phyloP scores from a whole-genome alignment of 805 yeast genomes.

The Crinitomyces ghanaensis region DNA sequence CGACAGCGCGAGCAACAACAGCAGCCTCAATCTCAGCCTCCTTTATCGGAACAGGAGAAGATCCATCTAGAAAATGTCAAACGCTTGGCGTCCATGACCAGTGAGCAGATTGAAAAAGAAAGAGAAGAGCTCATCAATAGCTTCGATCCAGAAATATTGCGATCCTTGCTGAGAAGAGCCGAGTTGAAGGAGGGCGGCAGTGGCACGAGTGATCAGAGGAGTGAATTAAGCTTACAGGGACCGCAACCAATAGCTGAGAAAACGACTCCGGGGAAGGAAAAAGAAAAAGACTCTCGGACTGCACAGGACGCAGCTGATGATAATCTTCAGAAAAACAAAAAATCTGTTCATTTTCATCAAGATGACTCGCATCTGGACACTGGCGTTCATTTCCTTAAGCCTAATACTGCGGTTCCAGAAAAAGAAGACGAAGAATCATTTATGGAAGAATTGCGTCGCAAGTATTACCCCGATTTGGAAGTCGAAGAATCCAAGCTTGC shows the following conservation, averaged over 20 bases:
- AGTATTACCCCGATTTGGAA: slow-evolving; percentile 84
- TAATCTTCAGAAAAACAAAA: slow-evolving; percentile 24
- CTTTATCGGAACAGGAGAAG: slow-evolving; percentile 65
- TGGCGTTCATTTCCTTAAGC: slow-evolving; percentile 38
- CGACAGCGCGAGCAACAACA: no score
- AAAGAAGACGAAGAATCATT: slow-evolving; percentile 73
- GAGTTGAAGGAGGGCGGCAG: slow-evolving; percentile 31
- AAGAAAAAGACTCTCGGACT: slow-evolving; percentile 3
- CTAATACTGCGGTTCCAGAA: slow-evolving; percentile 32
- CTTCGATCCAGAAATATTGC: slow-evolving; percentile 58
- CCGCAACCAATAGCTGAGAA: neutral
- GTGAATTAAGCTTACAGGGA: neutral
- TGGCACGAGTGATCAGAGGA: slow-evolving; percentile 1
- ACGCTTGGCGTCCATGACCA: slow-evolving; percentile 48
- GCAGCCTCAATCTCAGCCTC: no score
- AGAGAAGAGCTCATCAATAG: slow-evolving; percentile 53
- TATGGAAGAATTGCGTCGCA: slow-evolving; percentile 64
- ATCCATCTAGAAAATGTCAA: slow-evolving; percentile 70
- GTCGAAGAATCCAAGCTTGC: slow-evolving; percentile 68
- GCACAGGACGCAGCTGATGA: slow-evolving; percentile 22
- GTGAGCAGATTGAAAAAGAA: slow-evolving; percentile 52
- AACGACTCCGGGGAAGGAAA: slow-evolving; percentile 2
- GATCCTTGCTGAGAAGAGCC: slow-evolving; percentile 29
- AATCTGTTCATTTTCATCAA: slow-evolving; percentile 3
- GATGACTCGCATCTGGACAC: slow-evolving; percentile 24